phyloP scores from a whole-genome alignment of 2,329 filamentous ascomycete genomes.

The Alternaria postmessia region DNA sequence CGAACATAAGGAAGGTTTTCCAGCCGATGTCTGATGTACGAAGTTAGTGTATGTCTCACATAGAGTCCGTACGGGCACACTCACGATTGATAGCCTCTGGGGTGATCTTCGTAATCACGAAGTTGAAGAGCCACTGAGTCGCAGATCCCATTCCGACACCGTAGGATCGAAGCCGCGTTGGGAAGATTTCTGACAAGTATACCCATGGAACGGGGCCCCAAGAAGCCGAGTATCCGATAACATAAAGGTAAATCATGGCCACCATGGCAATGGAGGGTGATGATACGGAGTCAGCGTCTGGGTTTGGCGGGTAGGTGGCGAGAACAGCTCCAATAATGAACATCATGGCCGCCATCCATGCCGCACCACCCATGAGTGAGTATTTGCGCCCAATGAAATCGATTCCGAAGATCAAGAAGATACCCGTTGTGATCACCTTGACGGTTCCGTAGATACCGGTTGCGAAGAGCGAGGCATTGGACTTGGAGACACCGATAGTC shows the following conservation, averaged over 20 bases:
- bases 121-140: conserved; percentile 78
- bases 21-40: conserved; percentile 40
- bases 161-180: conserved; percentile 69
- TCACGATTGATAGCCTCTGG: conserved; percentile 62
- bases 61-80: background rate
- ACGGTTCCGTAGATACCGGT: conserved; percentile 73
- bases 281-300: conserved; percentile 42
- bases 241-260: conserved; percentile 79
- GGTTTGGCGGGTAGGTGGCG: conserved; percentile 52
- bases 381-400: conserved; percentile 69
- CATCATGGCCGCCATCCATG: conserved; percentile 69
- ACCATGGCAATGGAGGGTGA: conserved; percentile 67
- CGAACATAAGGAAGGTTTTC: conserved; percentile 58
- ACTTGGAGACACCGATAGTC: conserved; percentile 67
- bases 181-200: conserved; percentile 77
- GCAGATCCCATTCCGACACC: conserved; percentile 76
- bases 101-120: conserved; percentile 71
- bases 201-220: conserved; percentile 83
- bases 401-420: conserved; percentile 75
- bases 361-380: conserved; percentile 71
- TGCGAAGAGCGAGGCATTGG: conserved; percentile 14
- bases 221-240: conserved; percentile 72
- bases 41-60: background rate
- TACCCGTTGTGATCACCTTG: conserved; percentile 72
- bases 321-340: conserved; percentile 70